These are phyloP conservation scores for Russula ochroleuca DNA, from an alignment of 768 basidiomycete species.

Conservation along the genomic window DNA sequence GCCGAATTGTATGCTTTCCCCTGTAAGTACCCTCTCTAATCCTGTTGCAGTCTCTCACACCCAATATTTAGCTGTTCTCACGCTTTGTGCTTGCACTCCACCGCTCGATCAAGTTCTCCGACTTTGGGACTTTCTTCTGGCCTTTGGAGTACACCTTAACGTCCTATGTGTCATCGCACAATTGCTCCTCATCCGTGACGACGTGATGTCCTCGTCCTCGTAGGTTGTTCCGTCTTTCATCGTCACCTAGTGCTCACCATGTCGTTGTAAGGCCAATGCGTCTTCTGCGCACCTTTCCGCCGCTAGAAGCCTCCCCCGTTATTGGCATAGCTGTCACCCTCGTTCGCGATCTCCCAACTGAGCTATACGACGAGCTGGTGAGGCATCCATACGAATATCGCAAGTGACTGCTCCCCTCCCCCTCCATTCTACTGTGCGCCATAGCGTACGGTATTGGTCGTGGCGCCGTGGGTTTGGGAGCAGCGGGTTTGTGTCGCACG, in stretches of 20 bases:
- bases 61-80: constrained; percentile 67
- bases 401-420: constrained; percentile 3
- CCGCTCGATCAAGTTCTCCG: constrained; percentile 92
- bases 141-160: constrained; percentile 95
- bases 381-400: constrained; percentile 70
- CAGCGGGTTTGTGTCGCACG: not conserved
- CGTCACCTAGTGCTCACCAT: constrained; percentile 10
- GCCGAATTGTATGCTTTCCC: constrained; percentile 98
- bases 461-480: not conserved
- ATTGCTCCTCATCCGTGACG: constrained; percentile 81
- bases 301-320: constrained; percentile 79
- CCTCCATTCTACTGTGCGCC: not conserved
- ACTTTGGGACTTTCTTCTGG: constrained; percentile 96
- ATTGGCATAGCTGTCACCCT: constrained; percentile 92
- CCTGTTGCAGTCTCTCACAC: constrained; percentile 8
- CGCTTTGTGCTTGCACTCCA: constrained; percentile 94
- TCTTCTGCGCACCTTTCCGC: constrained; percentile 88
- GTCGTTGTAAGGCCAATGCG: constrained; percentile 75
- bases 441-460: not conserved
- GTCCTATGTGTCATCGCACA: constrained; percentile 97
- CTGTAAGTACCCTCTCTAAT: constrained; percentile 49
- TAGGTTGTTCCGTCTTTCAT: constrained; percentile 36
- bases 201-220: constrained; percentile 86
- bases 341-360: constrained; percentile 83
- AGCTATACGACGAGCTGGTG: constrained; percentile 84